Percentiles rank a stretch among this genome's conserved stretches.
These are phyloP conservation scores for Carpinus fangiana DNA, from an alignment of 306 rosid genomes.

Conservation along the genomic window DNA sequence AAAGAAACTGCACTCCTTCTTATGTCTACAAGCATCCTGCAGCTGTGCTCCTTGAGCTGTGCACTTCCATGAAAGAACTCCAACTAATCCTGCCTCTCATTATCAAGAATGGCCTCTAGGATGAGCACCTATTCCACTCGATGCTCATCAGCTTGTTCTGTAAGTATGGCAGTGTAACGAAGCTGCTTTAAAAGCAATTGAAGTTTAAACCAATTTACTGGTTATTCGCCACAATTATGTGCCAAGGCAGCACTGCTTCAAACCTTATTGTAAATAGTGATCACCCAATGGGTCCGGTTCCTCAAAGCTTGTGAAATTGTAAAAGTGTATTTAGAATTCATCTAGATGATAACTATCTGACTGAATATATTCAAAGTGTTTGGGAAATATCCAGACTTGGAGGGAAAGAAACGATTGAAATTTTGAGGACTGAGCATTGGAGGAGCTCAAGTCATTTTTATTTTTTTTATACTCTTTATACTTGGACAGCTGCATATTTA, in stretches of 20 bases:
- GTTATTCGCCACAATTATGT: background rate
- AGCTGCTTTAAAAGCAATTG: slow-evolving; percentile 50
- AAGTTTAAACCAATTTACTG: background rate
- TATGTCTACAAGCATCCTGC: slow-evolving; percentile 86
- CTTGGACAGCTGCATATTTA: no score
- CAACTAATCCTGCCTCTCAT: slow-evolving; percentile 69
- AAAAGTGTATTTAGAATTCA: background rate
- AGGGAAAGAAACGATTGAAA: no score
- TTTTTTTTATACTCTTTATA: no score
- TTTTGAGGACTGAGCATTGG: no score
- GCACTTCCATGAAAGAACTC: slow-evolving; percentile 66
- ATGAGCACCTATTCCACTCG: slow-evolving; percentile 70
- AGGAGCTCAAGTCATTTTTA: no score
- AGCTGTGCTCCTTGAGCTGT: slow-evolving; percentile 72
- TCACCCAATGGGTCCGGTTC: slow-evolving; percentile 5
- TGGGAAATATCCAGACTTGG: background rate
- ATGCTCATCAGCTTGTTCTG: slow-evolving; percentile 81
- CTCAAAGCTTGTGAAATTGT: slow-evolving; percentile 11
- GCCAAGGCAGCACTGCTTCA: background rate
- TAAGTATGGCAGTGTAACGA: slow-evolving; percentile 51
- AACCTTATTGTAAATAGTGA: background rate
- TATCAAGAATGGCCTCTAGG: slow-evolving; percentile 68
- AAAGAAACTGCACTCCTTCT: slow-evolving; percentile 65
- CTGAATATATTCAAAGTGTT: background rate
- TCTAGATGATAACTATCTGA: slow-evolving; percentile 12